Base-by-base conservation (phyloP, 768 basidiomycete genomes). In the Erythrobasidium yunnanense region DNA sequence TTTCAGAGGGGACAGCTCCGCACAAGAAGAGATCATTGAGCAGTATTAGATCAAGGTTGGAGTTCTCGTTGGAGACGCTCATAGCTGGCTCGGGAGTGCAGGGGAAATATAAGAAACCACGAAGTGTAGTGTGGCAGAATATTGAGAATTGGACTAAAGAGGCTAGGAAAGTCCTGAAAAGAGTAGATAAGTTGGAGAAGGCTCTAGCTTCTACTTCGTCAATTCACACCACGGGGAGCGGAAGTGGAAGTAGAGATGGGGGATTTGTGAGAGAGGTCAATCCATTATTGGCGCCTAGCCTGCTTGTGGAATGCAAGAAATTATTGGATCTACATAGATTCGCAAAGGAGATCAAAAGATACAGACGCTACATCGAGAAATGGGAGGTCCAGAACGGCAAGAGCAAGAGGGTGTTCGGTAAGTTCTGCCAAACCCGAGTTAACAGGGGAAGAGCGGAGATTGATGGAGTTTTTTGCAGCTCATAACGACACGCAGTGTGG, bases 401-500 rank as follows among this genome's bases (percentile, higher is more conserved):
- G 45, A 85, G 85, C 68, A 79, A 78, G 68, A 80, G 86, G 49
- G 77, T 79, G 8, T 79, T 79, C 67, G 71, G 77, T 77, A 60
- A 72, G 77, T 76, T 4, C 17, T n/a, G n/a, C n/a, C n/a, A n/a
- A n/a, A n/a, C n/a, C n/a, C n/a, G n/a, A n/a, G n/a, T n/a, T n/a
- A n/a, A n/a, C n/a, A n/a, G n/a, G n/a, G n/a, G n/a, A n/a, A n/a
- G n/a, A n/a, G n/a, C n/a, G n/a, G n/a, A n/a, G n/a, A n/a, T n/a
- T n/a, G n/a, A n/a, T n/a, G n/a, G n/a, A n/a, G n/a, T n/a, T n/a
- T 49, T 7, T 32, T 22, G 25, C 30, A 60, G 82, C 87, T 66
- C 93, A 99, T 78, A 99, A 96, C 75, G 95, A 97, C 76, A 81
- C 90, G 6, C 95, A 97, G 77, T 92, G 90, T 74, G 93, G 92